Evolutionary conservation across 495 filamentous ascomycete species (phyloP).

Genomic region (Neurospora intermedia): DNA sequence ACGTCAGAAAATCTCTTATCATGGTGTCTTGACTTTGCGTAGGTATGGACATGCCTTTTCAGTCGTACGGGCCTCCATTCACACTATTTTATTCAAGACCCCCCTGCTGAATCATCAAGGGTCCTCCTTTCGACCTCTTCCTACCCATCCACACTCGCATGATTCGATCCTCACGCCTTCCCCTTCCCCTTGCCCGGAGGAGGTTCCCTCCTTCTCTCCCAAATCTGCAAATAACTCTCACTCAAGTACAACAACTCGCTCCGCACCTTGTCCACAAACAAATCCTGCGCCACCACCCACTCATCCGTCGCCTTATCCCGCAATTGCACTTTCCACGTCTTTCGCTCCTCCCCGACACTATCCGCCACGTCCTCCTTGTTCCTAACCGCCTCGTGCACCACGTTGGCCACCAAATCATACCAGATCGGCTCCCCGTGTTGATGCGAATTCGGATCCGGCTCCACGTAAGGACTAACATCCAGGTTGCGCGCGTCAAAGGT

Average conservation of each 20-base stretch:
- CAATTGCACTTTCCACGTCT: conserved; percentile 68
- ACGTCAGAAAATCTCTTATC: background rate
- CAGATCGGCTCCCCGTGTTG: conserved; percentile 78
- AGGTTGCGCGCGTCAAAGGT: conserved; percentile 78
- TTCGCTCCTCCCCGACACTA: conserved; percentile 64
- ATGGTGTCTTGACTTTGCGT: background rate
- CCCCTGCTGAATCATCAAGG: background rate
- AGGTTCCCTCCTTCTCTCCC: conserved; percentile 68
- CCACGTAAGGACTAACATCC: conserved; percentile 79
- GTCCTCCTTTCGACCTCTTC: background rate
- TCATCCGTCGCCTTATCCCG: conserved; percentile 55
- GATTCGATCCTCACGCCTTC: conserved; percentile 3
- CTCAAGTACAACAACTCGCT: conserved; percentile 82
- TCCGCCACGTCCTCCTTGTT: conserved; percentile 62
- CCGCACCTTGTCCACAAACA: conserved; percentile 80
- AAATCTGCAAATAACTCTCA: conserved; percentile 92
- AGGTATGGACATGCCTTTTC: background rate
- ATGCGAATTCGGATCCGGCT: conserved; percentile 25
- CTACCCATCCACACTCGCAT: background rate
- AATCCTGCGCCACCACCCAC: conserved; percentile 89
- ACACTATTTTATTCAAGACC: background rate
- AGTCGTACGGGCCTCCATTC: background rate
- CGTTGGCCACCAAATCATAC: conserved; percentile 95
- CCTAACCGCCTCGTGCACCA: conserved; percentile 83
- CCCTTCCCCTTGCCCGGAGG: conserved; percentile 17